Conservation (phyloP, 73 alveolate species). For the Paraurostyla sp. region DNA sequence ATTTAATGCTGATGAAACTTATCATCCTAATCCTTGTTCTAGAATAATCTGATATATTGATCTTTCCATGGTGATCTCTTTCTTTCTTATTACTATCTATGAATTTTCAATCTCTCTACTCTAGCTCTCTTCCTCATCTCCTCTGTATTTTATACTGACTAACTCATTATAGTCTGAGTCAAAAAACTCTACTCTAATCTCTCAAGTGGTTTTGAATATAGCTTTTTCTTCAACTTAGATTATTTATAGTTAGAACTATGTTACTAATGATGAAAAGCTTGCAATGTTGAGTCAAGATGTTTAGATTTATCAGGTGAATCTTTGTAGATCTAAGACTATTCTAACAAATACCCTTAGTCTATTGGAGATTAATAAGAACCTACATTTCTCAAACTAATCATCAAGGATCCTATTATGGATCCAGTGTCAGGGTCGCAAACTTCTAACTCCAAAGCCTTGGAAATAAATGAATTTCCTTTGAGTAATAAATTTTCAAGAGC, state of each 20-base stretch:
- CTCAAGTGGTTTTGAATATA: constrained; percentile 10
- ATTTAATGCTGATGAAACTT: not conserved
- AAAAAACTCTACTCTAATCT: not conserved
- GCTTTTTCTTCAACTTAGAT: constrained; percentile 13
- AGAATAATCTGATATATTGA: not conserved
- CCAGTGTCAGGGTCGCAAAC: constrained; percentile 9
- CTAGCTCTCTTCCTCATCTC: constrained; percentile 20
- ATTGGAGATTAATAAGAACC: not conserved
- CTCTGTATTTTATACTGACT: not conserved
- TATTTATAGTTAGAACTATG: not conserved
- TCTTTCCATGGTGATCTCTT: not conserved
- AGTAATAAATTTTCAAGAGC: not conserved
- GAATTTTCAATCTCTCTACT: not conserved
- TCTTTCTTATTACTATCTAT: not conserved
- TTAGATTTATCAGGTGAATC: not conserved
- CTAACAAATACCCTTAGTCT: no score
- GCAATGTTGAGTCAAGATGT: not conserved
- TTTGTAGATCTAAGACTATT: not conserved
- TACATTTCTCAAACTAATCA: not conserved
- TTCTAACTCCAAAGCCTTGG: not conserved
- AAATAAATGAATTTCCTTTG: not conserved
- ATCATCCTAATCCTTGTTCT: not conserved
- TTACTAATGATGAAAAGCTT: no score
- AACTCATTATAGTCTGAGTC: not conserved
- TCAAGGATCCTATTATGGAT: not conserved